Evolutionary conservation across 371 early-diverging fungal genomes (phyloP), one percentile per base, ranked within the genome.

Genomic region (Syncephalastrum monosporum): DNA sequence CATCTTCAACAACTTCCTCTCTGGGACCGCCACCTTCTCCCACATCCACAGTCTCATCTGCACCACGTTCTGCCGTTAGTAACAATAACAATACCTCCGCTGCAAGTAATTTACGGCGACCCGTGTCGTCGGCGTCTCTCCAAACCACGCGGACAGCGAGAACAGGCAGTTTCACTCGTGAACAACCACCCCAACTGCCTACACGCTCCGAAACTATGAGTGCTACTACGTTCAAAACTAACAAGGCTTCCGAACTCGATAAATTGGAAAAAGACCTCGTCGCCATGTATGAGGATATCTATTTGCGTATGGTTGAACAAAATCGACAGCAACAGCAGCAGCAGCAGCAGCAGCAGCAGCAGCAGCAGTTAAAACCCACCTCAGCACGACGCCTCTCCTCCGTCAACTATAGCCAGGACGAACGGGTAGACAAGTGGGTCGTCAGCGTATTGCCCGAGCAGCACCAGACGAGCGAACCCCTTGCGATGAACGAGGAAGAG

Each of bases 371-470:
- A 2, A 33, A 33, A 33, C 38, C 38, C 2, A 12, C 10, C 10
- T 33, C 38, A 33, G 38, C 38, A 33, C 38, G 38, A 12, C 38
- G 38, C 38, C 38, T 10, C 38, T 33, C 38, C 38, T 33, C 38
- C 38, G 38, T 10, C 10, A 33, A 33, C 12, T 33, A 33, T 10
- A 33, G 38, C 38, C 38, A 33, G 8, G 38, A 33, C 17, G 53
- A 53, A n/a, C 45, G 49, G 12, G 43, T 60, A 10, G 60, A 60
- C 45, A 47, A 55, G 19, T 61, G 61, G 61, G 56, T 61, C 12
- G 56, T 49, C 10, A 61, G 45, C 33, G 47, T 55, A 8, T 17
- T 55, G 50, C 60, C 60, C 12, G 50, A 57, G 49, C 50, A 57
- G 42, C 27, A 53, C 13, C 33, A 47, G 23, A 47, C 47, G 23